Evolutionary conservation across 2,329 filamentous ascomycete species (phyloP), one percentile per base, ranked within the genome.

Genomic region (Epichloe sp.): DNA sequence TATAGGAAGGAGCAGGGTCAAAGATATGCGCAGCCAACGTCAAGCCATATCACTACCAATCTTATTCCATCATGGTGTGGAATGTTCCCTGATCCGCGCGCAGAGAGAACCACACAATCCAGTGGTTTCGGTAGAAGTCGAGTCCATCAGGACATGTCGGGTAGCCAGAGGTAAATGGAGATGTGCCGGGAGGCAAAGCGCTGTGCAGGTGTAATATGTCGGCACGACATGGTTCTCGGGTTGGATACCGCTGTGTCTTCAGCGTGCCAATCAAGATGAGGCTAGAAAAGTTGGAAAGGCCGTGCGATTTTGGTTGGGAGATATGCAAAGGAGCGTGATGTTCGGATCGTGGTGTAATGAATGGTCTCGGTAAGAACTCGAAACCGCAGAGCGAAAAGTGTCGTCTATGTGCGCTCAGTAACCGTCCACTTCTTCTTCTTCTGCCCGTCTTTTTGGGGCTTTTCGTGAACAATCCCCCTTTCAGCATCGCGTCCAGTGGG

Each of bases 351-450:
- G 40, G 47, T 51, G 35, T 42, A 38, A 41, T 38, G 19, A 34
- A 31, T 31, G 31, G 31, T 31, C 10, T 31, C 3, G 3, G 31
- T 31, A 3, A 31, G 31, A 31, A 4, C 1, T 11, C 21, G 42
- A 19, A n/a, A 7, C 10, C 26, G 36, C 19, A 11, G 31, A 4
- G 26, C 19, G 21, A 10, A 12, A 17, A 17, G 17, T 15, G 44
- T 26, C 8, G 35, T 35, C 67, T 59, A 75, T 52, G 71, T 74
- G 58, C 73, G 65, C 51, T 68, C 60, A 17, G 58, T 65, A 47
- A 74, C 68, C 19, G 64, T 63, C 72, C 74, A 76, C 62, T 68
- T 74, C 67, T 71, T 75, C 62, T 71, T 72, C 62, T 71, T 72
- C 47, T 68, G 63, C 59, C 69, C 71, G 35, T 50, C 50, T 50